Base-by-base conservation (phyloP, 1,284 basidiomycete species). In the Ganoderma multipileum region DNA sequence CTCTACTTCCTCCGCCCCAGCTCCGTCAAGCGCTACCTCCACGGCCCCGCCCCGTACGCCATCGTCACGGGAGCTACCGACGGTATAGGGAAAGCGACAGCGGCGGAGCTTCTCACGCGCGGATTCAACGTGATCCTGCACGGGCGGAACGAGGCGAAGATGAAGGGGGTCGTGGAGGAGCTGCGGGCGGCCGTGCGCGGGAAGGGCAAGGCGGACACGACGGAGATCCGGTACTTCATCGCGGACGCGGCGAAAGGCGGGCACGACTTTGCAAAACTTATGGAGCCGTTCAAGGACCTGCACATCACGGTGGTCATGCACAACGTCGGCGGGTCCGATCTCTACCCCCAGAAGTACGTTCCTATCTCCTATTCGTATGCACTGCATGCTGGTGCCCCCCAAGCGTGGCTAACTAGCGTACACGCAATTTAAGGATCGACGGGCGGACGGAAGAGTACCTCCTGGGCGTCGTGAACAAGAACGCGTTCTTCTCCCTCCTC, bases 101-200 rank as follows among this genome's bases (percentile, higher is more conserved):
- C 78, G 11, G 69, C 70, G 5, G 76, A 79, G 73, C 74, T 79
- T 23, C 77, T 78, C 63, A 65, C 63, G 38, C 71, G 69, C 38
- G 77, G 78, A 20, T 79, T 79, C 75, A 79, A 76, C 57, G 66
- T 79, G 47, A 74, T 79, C 65, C 61, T 79, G 23, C 78, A 79
- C 55, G 78, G 77, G 23, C 71, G 78, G 12, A 78, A 76, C 59
- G 75, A 75, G 66, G 69, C 73, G 61, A 79, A 79, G 70, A 72
- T 79, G 71, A 67, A 69, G 64, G 70, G 69, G 60, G 76, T 76
- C 59, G 66, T 72, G 16, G 72, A 72, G 20, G 74, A 76, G 62
- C 68, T 79, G 7, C 70, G 70, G 57, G 66, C 64, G 16, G 57
- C 30, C 1, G 33, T 33, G 33, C 23, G 20, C 11, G 57, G 57